Conservation (phyloP, 2,329 filamentous ascomycete species). For the Lachnellula suecica region DNA sequence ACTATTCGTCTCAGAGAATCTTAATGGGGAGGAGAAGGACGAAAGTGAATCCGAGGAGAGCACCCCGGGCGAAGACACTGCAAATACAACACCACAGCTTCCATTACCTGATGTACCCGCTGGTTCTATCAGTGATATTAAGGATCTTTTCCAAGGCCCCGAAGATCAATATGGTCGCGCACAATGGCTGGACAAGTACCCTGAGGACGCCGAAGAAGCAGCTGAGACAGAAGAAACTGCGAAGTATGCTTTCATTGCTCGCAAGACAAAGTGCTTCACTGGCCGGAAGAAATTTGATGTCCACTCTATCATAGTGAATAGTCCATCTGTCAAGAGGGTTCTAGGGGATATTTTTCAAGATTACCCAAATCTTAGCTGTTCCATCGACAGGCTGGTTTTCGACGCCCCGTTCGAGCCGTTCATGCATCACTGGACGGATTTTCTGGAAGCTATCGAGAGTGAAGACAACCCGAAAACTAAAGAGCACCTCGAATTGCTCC, state of each 20-base stretch:
- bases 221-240: conserved; percentile 62
- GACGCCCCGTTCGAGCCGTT: conserved; percentile 60
- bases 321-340: conserved; percentile 56
- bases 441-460: conserved; percentile 42
- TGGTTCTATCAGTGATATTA: too few relatives aligned
- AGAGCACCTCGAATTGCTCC: conserved; percentile 47
- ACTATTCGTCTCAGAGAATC: too few relatives aligned
- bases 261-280: conserved; percentile 57
- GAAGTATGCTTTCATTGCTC: conserved; percentile 59
- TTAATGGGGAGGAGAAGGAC: too few relatives aligned
- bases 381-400: conserved; percentile 60
- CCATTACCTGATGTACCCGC: too few relatives aligned
- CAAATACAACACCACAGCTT: too few relatives aligned
- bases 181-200: conserved; percentile 56
- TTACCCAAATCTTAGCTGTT: conserved; percentile 53
- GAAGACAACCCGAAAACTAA: conserved; percentile 43
- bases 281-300: conserved; percentile 59
- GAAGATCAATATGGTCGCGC: conserved; percentile 49
- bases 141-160: conserved; percentile 50
- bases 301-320: conserved; percentile 64
- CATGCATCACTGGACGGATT: conserved; percentile 61
- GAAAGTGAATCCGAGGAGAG: too few relatives aligned
- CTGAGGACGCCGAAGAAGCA: conserved; percentile 52
- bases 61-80: too few relatives aligned
- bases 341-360: conserved; percentile 40